Conservation (phyloP, 768 basidiomycete genomes). For the Collybiopsis confluens region DNA sequence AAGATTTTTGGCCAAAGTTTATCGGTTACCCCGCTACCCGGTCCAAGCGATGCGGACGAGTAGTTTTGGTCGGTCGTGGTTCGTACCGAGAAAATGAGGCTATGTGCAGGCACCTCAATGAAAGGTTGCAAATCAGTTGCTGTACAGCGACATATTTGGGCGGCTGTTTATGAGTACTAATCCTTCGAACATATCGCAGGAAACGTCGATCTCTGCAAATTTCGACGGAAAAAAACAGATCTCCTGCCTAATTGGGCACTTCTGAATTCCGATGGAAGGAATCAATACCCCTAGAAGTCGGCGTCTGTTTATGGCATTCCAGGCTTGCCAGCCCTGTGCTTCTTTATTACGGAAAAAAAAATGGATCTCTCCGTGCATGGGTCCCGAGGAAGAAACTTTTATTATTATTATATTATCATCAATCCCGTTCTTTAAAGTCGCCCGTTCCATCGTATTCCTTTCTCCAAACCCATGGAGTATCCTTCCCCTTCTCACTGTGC, state of each 20-base stretch:
- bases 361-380: not conserved
- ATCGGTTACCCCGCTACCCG: not conserved
- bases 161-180: too few species aligned
- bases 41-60: not conserved
- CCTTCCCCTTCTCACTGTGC: not conserved
- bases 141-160: not conserved
- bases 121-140: not conserved
- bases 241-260: not conserved
- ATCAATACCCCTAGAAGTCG: not conserved
- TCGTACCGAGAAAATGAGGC: not conserved
- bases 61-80: not conserved
- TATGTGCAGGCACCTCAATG: not conserved
- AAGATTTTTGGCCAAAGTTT: too few species aligned
- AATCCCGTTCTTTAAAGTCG: not conserved
- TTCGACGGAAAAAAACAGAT: not conserved
- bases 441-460: not conserved
- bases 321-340: not conserved
- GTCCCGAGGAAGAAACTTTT: not conserved
- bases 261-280: conserved; percentile 4
- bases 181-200: not conserved
- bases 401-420: too few species aligned
- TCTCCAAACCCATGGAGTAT: not conserved
- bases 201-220: not conserved
- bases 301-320: not conserved
- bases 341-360: conserved; percentile 4